Evolutionary conservation across 2,329 filamentous ascomycete genomes (phyloP), one percentile per base, ranked within the genome.

Genomic region (Aciculosporium take): DNA sequence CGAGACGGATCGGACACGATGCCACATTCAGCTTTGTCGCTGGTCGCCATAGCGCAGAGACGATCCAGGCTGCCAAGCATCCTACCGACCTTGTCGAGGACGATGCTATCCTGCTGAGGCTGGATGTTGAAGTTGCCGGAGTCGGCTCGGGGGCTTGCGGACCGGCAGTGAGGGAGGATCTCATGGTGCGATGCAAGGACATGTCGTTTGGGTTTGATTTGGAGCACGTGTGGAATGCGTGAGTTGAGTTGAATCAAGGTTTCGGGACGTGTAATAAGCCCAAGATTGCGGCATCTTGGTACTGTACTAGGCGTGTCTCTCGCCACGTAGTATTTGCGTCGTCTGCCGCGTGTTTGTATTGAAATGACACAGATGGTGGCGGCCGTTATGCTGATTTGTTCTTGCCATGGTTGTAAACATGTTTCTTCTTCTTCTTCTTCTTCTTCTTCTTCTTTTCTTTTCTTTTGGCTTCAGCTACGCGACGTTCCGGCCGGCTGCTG

Each of bases 1-100:
- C 50, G 0, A 44, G 40, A 2, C 52, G 52, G n/a, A 39, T 42
- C 29, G 41, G 43, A 7, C 34, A 41, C 17, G 50, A 46, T 3
- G 37, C 43, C 7, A 43, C 47, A 7, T 59, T 73, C 46, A 71
- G 63, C 52, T 84, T 81, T 59, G 65, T 67, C 39, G 73, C 68
- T 0, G 67, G 67, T 7, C 68, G 71, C 45, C 74, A 78, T 51
- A 64, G 65, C 15, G 63, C 67, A 20, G 53, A 58, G 28, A 70
- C 67, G 37, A 57, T 84, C 23, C 69, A 76, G 36, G 63, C 64
- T 2, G 77, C 79, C 3, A 67, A 61, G 33, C 80, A 85, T 54
- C 79, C 80, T 1, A 66, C 73, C 48, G 76, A 84, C 53, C 56
- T 85, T 41, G 61, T 61, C 3, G 65, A 66, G 45, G 64, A 71